Evolutionary conservation across 352 stramenopile species (phyloP), one percentile per base, ranked within the genome.

Genomic region (Pythium grandisporangium): DNA sequence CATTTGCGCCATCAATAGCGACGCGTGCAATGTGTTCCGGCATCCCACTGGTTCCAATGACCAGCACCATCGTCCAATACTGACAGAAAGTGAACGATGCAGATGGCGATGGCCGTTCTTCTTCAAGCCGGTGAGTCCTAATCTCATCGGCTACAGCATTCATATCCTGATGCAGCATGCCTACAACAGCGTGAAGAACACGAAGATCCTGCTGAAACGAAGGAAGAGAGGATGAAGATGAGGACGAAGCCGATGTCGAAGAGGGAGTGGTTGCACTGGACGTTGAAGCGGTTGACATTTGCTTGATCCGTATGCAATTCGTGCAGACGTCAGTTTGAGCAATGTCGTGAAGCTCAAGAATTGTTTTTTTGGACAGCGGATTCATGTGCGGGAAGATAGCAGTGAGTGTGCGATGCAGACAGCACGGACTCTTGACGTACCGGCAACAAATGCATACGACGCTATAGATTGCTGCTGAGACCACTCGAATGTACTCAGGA

Each of bases 301-400:
- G 14, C 2, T 45, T 37, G 2, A 24, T 36, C 14, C 38, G 30
- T 11, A 42, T 36, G 34, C 78, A 91, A 17, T 62, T 59, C 23
- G 61, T 53, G 32, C 75, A 91, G 1, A 76, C 64, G 35, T 87
- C 63, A 13, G 65, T 55, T 5, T 59, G 42, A 14, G 63, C 48
- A 26, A 86, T 84, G 14, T 77, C 62, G 32, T 67, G 63, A 12
- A 91, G 43, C 1, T 72, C 48, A 26, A 82, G 69, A 16, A 78
- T 37, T 11, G 52, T 49, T 40, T 72, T 83, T 37, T 55, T 68
- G n/a, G 70, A 58, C 13, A 86, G 55, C 5, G 52, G 16, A 3
- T 72, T 56, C 37, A 83, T 86, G 43, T 92, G 76, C 13, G 76
- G 76, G 46, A 84, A 92, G 17, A 90, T 79, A 4, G 84, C 45